phyloP scores from a whole-genome alignment of 352 stramenopile genomes.

The Phytophthora macrochlamydospora region DNA sequence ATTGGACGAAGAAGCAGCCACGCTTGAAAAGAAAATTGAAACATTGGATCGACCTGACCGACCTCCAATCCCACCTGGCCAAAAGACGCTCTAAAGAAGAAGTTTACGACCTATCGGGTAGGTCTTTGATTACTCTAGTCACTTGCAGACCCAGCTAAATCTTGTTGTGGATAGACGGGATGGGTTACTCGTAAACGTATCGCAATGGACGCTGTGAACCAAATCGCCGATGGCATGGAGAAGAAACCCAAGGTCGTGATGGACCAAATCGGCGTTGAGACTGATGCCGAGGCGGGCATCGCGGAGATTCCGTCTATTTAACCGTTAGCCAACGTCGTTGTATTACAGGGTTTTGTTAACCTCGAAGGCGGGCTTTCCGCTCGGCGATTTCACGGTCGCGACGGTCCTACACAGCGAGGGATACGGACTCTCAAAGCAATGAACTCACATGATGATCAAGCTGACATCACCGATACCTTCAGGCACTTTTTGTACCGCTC shows the following conservation, averaged over 20 bases:
- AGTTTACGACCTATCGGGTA: constrained; percentile 73
- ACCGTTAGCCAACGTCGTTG: constrained; percentile 11
- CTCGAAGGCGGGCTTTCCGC: constrained; percentile 30
- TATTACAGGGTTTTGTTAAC: not conserved
- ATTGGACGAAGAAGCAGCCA: constrained; percentile 45
- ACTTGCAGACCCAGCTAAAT: constrained; percentile 1
- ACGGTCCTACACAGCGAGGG: constrained; percentile 29
- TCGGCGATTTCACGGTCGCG: constrained; percentile 43
- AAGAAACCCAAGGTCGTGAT: constrained; percentile 78
- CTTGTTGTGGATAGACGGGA: constrained; percentile 41
- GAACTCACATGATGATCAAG: no score
- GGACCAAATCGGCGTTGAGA: constrained; percentile 66
- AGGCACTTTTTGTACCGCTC: constrained; percentile 71
- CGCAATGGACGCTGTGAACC: constrained; percentile 76
- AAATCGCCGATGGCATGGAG: constrained; percentile 84
- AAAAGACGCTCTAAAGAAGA: constrained; percentile 70
- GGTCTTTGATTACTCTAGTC: constrained; percentile 1
- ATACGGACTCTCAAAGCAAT: no score
- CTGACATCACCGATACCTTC: constrained; percentile 29
- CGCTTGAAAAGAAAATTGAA: constrained; percentile 52
- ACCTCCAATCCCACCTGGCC: constrained; percentile 55
- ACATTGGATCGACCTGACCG: constrained; percentile 47
- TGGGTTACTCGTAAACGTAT: constrained; percentile 83
- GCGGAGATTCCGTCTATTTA: constrained; percentile 78
- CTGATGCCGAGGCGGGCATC: constrained; percentile 70